Base-by-base conservation (phyloP, 179 eudicot genomes). In the Amaranthus tricolor region DNA sequence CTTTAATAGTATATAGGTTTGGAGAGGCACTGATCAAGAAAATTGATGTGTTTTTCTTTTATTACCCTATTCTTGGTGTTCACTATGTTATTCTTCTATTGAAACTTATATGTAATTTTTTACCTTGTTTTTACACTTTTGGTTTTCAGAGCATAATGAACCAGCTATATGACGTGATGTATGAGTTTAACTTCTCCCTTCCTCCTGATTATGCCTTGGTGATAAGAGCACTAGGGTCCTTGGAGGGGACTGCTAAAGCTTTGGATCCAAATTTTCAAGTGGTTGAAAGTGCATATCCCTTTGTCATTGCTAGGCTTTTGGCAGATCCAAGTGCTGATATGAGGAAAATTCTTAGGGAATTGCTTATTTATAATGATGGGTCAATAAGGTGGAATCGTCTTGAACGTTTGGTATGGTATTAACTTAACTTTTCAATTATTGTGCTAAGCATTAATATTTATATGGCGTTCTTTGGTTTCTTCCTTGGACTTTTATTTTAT, bases 161-260 rank as follows among this genome's bases (percentile, higher is more conserved):
- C 79, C 98, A 94, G 83, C 79, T 94, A 19, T 94, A 89, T 78
- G 94, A 92, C 83, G 94, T 94, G 73, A 94, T 92, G 98, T 94
- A 94, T 73, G 96, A 94, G 58, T 92, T 92, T 74, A 89, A 89
- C 77, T 92, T 92, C 84, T 88, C 88, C 66, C 96, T 94, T 72
- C 98, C 98, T 51, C 98, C 98, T 52, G 98, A 94, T 81, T 94
- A 94, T 82, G 98, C 97, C 74, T 82, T 94, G 86, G 98, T 94
- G 72, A 89, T 94, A 81, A 92, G 98, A 87, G 98, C 98, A 62
- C 80, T 94, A 69, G 98, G 98, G 74, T 92, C 98, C 59, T 87
- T 94, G 79, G 98, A 94, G 86, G 98, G 98, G 78, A 94, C 98
- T 73, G 98, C 98, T 74, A 94, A 94, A 81, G 91, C 89, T 69